These are phyloP conservation scores for Colletotrichum truncatum DNA, from an alignment of 2,329 filamentous ascomycete genomes.

Conservation along the genomic window DNA sequence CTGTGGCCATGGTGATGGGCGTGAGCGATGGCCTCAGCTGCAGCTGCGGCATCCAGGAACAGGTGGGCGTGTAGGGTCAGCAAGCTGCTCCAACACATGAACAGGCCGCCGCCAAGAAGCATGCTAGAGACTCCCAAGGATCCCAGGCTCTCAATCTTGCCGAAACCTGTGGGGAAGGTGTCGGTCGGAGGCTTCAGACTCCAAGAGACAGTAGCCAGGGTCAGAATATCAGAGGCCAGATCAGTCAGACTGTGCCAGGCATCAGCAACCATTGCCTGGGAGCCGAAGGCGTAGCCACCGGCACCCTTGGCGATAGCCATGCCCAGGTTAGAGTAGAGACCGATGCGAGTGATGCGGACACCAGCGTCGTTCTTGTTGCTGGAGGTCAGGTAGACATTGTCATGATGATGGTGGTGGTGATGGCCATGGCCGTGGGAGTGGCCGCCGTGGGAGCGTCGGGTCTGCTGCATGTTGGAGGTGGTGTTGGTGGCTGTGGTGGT, in stretches of 20 bases:
- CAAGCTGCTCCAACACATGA: conserved; percentile 86
- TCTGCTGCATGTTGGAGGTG: conserved; percentile 45
- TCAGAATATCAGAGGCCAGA: conserved; percentile 93
- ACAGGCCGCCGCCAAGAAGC: conserved; percentile 86
- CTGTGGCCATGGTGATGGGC: conserved; percentile 72
- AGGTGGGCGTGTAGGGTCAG: conserved; percentile 77
- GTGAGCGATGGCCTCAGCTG: conserved; percentile 62
- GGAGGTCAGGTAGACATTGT: conserved; percentile 84
- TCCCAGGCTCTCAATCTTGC: conserved; percentile 96
- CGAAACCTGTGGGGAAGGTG: conserved; percentile 89
- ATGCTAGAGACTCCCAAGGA: conserved; percentile 93
- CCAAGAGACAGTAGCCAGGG: conserved; percentile 92
- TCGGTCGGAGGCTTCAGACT: conserved; percentile 86
- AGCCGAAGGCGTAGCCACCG: conserved; percentile 94
- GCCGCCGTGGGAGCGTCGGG: conserved; percentile 55
- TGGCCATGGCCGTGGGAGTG: conserved; percentile 56
- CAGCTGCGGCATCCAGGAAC: conserved; percentile 69
- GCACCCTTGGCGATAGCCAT: conserved; percentile 96
- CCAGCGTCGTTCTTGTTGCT: conserved; percentile 90
- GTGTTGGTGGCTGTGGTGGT: conserved; percentile 37
- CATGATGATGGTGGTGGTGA: conserved; percentile 80
- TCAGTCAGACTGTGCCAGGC: conserved; percentile 96
- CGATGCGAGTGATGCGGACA: conserved; percentile 91
- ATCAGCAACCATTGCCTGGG: conserved; percentile 91
- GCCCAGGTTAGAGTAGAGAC: conserved; percentile 86